Evolutionary conservation across 495 filamentous ascomycete genomes (phyloP), one percentile per base, ranked within the genome.

Genomic region (Rusavskia elegans): DNA sequence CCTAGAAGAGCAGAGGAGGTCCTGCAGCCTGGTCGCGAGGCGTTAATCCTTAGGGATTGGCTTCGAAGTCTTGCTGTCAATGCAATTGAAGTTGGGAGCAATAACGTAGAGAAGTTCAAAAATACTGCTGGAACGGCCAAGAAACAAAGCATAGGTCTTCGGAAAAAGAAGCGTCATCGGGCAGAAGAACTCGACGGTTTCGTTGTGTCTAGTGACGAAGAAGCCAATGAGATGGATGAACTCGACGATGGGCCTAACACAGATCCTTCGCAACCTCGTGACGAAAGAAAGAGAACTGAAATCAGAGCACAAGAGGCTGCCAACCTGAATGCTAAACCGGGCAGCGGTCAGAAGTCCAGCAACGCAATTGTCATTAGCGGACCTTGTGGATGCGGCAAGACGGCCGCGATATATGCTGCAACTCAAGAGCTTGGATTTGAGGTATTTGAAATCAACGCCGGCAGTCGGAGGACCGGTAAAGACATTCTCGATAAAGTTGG

Each of bases 351-450:
- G 64, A 67, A 50, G 25, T 40, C 60, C 49, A 55, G 60, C 48
- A 83, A 83, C 60, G 78, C 81, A 2, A 77, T 95, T 27, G 65
- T 99, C 6, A 73, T 99, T 29, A 97, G 89, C 61, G 93, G 93
- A 5, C 89, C 92, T 1, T 70, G 79, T 52, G 93, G 93, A 2
- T 94, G 83, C 62, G 93, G 93, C 8, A 99, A 99, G 65, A 93
- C 89, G 13, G 89, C 93, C 16, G 80, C 87, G 1, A 81, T 95
- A 0, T 89, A 95, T 65, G 93, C 93, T 5, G 84, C 88, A n/a
- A 92, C 93, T 2, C 92, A 89, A 58, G 92, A 99, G 68, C 75
- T 95, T 21, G 90, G 81, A 20, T 97, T 90, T 63, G 87, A 94
- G 53, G 79, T 99, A 5, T 97, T 97, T 58, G 93, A 99, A 65